These are phyloP conservation scores for Verbena officinalis DNA, from an alignment of 257 asterid genomes.

Conservation along the genomic window DNA sequence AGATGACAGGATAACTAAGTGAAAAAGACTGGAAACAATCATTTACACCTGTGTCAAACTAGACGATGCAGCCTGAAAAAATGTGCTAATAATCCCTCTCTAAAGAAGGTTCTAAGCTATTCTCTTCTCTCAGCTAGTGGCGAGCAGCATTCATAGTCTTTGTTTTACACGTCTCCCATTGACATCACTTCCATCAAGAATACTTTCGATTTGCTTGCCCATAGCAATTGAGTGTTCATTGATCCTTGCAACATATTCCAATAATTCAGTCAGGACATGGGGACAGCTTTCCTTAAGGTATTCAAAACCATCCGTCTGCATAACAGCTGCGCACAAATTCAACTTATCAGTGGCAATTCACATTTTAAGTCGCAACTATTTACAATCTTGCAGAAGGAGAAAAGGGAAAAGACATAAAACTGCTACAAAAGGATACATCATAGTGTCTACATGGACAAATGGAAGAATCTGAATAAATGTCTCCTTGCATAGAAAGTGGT, in stretches of 20 bases:
- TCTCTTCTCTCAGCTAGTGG: slow-evolving; percentile 26
- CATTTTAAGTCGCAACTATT: not conserved
- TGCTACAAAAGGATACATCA: not conserved
- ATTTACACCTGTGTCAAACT: slow-evolving; percentile 44
- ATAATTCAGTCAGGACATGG: slow-evolving; percentile 68
- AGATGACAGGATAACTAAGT: slow-evolving; percentile 26
- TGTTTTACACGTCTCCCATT: slow-evolving; percentile 94
- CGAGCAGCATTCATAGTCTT: slow-evolving; percentile 40
- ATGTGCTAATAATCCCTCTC: slow-evolving; percentile 27
- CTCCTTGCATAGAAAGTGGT: too few relatives aligned
- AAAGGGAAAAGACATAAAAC: not conserved
- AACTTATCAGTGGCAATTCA: slow-evolving; percentile 15
- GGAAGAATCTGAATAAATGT: not conserved
- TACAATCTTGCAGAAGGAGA: not conserved
- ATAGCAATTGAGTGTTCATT: slow-evolving; percentile 52
- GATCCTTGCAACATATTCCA: slow-evolving; percentile 88
- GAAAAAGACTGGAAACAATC: slow-evolving; percentile 19
- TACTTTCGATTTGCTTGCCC: slow-evolving; percentile 62
- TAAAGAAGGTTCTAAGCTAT: slow-evolving; percentile 37
- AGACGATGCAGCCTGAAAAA: slow-evolving; percentile 19
- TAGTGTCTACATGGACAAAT: not conserved
- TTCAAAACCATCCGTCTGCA: slow-evolving; percentile 94
- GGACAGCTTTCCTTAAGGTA: slow-evolving; percentile 96
- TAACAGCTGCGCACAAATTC: slow-evolving; percentile 76
- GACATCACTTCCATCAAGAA: slow-evolving; percentile 70